phyloP scores from a whole-genome alignment of 345 rosid genomes.

The Erysimum cheiranthoides region DNA sequence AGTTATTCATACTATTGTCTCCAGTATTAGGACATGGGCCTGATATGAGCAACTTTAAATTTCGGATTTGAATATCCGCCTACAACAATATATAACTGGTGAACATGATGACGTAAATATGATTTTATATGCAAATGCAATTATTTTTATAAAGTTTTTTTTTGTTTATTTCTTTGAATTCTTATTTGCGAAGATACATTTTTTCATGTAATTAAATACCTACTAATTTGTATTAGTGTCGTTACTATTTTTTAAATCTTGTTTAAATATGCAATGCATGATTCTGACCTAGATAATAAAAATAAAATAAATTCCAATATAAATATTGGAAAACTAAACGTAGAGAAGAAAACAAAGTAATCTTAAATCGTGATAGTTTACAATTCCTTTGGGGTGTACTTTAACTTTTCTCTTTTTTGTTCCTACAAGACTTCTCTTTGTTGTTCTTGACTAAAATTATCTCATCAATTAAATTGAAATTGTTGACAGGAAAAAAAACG shows the following conservation, averaged over 20 bases:
- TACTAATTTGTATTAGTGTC: not conserved
- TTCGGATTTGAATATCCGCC: too few species aligned
- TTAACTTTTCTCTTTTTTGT: not conserved
- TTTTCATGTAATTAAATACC: too few species aligned
- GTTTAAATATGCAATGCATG: not conserved
- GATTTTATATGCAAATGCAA: too few species aligned
- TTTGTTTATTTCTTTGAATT: too few species aligned
- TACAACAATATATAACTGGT: too few species aligned
- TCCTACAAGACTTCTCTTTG: not conserved
- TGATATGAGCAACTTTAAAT: not conserved
- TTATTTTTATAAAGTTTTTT: too few species aligned
- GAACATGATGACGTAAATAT: too few species aligned
- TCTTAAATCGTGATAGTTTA: conserved; percentile 22
- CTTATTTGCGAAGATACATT: too few species aligned
- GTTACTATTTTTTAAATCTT: not conserved
- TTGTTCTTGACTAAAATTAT: not conserved
- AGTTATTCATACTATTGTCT: not conserved
- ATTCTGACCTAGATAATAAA: not conserved
- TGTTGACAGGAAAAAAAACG: not conserved
- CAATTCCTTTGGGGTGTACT: not conserved
- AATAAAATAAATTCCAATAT: not conserved
- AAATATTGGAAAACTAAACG: not conserved
- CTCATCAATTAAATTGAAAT: not conserved
- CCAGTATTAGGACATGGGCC: conserved; percentile 23
- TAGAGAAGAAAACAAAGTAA: conserved; percentile 16